These are phyloP conservation scores for Alopecurus myosuroides DNA, from an alignment of 176 grass and related monocot genomes.

Conservation along the genomic window DNA sequence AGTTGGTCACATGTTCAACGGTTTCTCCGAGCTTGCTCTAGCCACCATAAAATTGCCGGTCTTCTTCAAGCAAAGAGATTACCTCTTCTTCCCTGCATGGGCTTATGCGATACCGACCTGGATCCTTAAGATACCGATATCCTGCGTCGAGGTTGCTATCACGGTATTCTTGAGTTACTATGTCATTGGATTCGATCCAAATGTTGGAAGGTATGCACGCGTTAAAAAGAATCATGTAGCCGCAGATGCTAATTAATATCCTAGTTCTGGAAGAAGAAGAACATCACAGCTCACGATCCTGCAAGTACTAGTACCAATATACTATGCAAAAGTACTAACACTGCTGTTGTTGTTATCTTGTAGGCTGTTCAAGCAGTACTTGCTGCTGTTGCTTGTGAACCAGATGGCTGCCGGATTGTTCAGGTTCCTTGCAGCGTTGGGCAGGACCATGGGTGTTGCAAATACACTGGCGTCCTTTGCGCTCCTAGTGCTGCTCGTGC, in stretches of 20 bases:
- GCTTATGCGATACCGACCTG: slow-evolving; percentile 59
- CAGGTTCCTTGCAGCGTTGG: slow-evolving; percentile 48
- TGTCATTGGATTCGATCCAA: slow-evolving; percentile 64
- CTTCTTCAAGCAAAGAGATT: slow-evolving; percentile 77
- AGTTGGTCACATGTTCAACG: slow-evolving; percentile 51
- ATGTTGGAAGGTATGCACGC: slow-evolving; percentile 57
- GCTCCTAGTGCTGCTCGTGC: slow-evolving; percentile 45
- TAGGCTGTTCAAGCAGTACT: slow-evolving; percentile 64
- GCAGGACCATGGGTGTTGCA: slow-evolving; percentile 55
- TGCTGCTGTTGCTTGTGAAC: slow-evolving; percentile 49
- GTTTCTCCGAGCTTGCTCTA: slow-evolving; percentile 67
- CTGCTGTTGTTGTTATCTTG: neutral
- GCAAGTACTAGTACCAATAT: neutral
- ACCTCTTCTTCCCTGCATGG: slow-evolving; percentile 69
- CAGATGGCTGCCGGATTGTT: slow-evolving; percentile 61
- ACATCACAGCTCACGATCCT: neutral
- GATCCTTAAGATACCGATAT: slow-evolving; percentile 69
- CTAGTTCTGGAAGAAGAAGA: neutral
- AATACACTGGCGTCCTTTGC: slow-evolving; percentile 56
- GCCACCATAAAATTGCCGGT: slow-evolving; percentile 66
- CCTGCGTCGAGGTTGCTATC: slow-evolving; percentile 52
- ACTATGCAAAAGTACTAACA: neutral
- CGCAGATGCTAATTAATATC: neutral
- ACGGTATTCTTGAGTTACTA: slow-evolving; percentile 67
- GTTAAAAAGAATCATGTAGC: neutral